phyloP scores from a whole-genome alignment of 768 basidiomycete genomes.

The Gyrodon lividus region DNA sequence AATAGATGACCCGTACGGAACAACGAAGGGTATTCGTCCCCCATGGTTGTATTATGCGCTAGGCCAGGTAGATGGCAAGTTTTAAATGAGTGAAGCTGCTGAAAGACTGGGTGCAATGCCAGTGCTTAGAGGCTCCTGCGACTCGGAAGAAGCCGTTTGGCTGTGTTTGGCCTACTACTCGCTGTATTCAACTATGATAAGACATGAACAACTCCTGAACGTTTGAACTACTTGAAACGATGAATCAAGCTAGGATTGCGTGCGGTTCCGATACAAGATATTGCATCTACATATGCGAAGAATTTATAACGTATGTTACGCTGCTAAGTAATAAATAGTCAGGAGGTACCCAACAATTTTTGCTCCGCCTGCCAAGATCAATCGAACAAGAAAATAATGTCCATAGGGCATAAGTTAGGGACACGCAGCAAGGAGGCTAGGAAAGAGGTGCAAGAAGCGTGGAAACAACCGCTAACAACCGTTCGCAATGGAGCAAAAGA shows the following conservation, averaged over 20 bases:
- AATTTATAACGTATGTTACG: too few species aligned
- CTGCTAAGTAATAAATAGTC: too few species aligned
- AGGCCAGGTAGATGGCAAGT: not conserved
- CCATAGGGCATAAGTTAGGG: slow-evolving; percentile 7
- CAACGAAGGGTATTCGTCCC: slow-evolving; percentile 79
- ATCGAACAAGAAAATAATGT: not conserved
- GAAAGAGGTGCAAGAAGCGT: slow-evolving; percentile 14
- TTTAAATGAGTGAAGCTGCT: not conserved
- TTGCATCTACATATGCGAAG: too few species aligned
- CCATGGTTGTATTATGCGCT: slow-evolving; percentile 42
- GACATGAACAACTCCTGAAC: not conserved
- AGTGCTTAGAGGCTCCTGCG: too few species aligned
- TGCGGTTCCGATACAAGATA: too few species aligned
- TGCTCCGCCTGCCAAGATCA: not conserved
- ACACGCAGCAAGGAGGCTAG: not conserved
- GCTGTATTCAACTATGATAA: too few species aligned
- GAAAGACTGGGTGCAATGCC: too few species aligned
- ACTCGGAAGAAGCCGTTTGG: slow-evolving; percentile 13
- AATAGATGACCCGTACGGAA: slow-evolving; percentile 54
- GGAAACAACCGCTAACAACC: slow-evolving; percentile 34
- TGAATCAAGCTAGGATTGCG: too few species aligned
- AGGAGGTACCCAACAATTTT: not conserved
- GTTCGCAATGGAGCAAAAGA: slow-evolving; percentile 31
- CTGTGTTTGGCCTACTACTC: slow-evolving; percentile 26
- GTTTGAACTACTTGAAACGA: too few species aligned